These are phyloP conservation scores for Orobanche coerulescens DNA, from an alignment of 257 asterid genomes.

Conservation along the genomic window DNA sequence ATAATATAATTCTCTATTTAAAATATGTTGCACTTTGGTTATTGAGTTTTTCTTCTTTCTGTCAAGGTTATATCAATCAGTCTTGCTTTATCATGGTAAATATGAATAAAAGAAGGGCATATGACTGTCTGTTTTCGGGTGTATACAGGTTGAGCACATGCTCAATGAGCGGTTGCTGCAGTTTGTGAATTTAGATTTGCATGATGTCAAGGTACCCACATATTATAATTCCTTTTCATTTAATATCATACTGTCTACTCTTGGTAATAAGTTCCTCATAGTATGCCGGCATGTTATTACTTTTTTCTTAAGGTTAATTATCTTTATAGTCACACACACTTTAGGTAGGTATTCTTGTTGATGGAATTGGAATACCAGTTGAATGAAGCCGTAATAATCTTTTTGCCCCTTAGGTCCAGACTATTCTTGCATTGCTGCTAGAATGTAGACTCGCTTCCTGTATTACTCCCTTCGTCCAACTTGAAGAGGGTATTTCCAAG, in stretches of 20 bases:
- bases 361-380: too few species aligned
- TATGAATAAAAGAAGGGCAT: neutral
- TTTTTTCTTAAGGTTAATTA: neutral
- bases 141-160: conserved; percentile 84
- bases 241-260: neutral
- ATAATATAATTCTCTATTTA: neutral
- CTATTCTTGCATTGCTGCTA: too few species aligned
- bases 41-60: neutral
- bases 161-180: conserved; percentile 89
- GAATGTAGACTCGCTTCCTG: too few species aligned
- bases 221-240: conserved; percentile 6
- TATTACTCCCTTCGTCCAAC: too few species aligned
- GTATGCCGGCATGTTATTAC: neutral
- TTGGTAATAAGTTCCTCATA: conserved; percentile 7
- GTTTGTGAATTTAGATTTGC: conserved; percentile 87
- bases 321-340: neutral
- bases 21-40: neutral
- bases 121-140: conserved; percentile 12
- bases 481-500: too few species aligned
- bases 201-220: conserved; percentile 81
- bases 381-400: too few species aligned
- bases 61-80: neutral
- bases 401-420: too few species aligned
- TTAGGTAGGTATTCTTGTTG: neutral
- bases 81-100: conserved; percentile 1